These are phyloP conservation scores for Dothistroma septosporum DNA, from an alignment of 2,329 filamentous ascomycete species.

Conservation along the genomic window DNA sequence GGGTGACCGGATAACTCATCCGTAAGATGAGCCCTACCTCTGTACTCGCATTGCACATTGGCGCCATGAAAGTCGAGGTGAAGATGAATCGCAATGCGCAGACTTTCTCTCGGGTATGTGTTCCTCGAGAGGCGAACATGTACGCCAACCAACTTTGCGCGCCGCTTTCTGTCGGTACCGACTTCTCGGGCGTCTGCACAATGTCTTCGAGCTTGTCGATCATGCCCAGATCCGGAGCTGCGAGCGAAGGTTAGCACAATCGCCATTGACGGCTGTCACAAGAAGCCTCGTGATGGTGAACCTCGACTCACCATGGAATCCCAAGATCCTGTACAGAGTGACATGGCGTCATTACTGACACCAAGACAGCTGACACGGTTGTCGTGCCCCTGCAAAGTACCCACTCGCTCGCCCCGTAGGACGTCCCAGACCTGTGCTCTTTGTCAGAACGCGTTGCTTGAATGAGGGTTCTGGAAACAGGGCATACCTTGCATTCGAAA, in stretches of 20 bases:
- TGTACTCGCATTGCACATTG: constrained; percentile 14
- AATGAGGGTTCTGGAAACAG: neutral
- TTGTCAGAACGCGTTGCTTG: constrained; percentile 7
- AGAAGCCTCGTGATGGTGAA: neutral
- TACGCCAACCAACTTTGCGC: neutral
- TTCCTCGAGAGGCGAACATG: neutral
- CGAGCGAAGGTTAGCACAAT: constrained; percentile 19
- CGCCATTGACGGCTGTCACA: neutral
- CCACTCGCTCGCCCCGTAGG: constrained; percentile 92
- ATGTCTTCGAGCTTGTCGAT: constrained; percentile 15
- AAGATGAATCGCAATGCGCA: neutral
- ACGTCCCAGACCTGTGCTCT: constrained; percentile 84
- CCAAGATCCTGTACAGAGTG: constrained; percentile 98
- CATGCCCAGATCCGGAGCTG: constrained; percentile 53
- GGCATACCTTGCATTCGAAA: constrained; percentile 93
- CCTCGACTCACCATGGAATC: constrained; percentile 82
- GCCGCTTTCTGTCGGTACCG: neutral
- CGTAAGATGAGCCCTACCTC: constrained; percentile 10
- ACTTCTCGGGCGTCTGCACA: neutral
- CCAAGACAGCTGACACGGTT: constrained; percentile 98
- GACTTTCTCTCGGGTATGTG: neutral
- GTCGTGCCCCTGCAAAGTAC: constrained; percentile 93
- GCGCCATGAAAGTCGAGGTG: constrained; percentile 12
- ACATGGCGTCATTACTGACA: constrained; percentile 98
- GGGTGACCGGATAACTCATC: constrained; percentile 11